Conservation (phyloP, 106 monocot species). For the Apostasia ramifera region DNA sequence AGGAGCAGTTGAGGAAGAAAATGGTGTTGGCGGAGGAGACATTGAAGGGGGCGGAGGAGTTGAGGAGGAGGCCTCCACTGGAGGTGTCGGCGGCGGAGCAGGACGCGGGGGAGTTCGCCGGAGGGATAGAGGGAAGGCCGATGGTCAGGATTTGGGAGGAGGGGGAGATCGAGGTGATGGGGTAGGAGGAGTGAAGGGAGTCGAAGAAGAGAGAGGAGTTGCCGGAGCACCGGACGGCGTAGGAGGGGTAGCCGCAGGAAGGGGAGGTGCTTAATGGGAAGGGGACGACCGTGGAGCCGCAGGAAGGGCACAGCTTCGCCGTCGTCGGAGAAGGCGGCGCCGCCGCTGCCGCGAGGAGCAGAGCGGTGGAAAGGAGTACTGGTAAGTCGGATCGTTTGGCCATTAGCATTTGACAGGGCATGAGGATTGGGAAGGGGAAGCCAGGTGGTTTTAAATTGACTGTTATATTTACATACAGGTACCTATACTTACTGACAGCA, state of each 20-base stretch:
- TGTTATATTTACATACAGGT: no score
- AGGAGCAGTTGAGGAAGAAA: slow-evolving; percentile 75
- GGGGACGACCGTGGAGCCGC: slow-evolving; percentile 58
- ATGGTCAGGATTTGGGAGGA: slow-evolving; percentile 43
- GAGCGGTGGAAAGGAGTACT: no score
- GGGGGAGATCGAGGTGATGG: slow-evolving; percentile 56
- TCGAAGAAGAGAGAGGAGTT: slow-evolving; percentile 47
- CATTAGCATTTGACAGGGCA: no score
- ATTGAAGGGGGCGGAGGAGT: slow-evolving; percentile 72
- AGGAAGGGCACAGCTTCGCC: slow-evolving; percentile 48
- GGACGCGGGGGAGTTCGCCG: slow-evolving; percentile 7
- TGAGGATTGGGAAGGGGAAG: no score
- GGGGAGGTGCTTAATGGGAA: slow-evolving; percentile 65
- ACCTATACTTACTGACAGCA: no score
- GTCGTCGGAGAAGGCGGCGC: no score
- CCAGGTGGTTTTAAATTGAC: no score
- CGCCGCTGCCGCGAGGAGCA: no score
- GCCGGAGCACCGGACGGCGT: slow-evolving; percentile 48
- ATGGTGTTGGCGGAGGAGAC: slow-evolving; percentile 68
- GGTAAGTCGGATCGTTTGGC: no score
- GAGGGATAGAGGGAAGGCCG: slow-evolving; percentile 34
- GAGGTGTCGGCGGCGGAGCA: slow-evolving; percentile 53
- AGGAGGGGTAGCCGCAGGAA: slow-evolving; percentile 47
- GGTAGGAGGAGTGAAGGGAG: slow-evolving; percentile 39
- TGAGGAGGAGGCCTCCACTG: slow-evolving; percentile 41